Base-by-base conservation (phyloP, 192 early-diverging fungal species). In the Gryganskiella cystojenkinii region DNA sequence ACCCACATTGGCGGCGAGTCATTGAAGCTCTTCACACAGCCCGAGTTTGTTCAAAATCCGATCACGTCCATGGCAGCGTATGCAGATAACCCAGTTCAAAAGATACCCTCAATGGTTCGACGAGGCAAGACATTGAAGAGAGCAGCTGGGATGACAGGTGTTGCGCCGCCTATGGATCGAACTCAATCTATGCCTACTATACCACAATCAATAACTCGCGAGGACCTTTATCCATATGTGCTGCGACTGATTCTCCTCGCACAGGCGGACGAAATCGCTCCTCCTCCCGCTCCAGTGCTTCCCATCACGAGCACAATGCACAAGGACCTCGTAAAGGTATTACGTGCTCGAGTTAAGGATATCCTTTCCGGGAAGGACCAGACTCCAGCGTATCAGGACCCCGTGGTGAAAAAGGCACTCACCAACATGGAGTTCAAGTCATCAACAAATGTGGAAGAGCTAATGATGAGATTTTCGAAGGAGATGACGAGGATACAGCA, bases 361-460 rank as follows among this genome's bases (percentile, higher is more conserved):
- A 84, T 89, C 52, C 64, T 70, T n/a, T 70, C 79, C 14, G 82
- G 83, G 10, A 74, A 63, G 35, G 85, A 86, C 56, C 61, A 56
- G 19, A 83, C 79, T 34, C 80, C 78, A 35, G 61, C 53, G 52
- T 89, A 84, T 70, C 61, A 68, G 24, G 86, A 89, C 63, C 76
- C 65, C 19, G 64, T 82, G 11, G 81, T 89, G 22, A 59, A 73
- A 10, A 64, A 64, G 24, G 71, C 80, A 0, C 61, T 86, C 4
- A 42, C 35, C 1, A 47, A 70, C 43, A 59, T 85, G 56, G 79
- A 81, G 22, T 79, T 78, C 63, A 80, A 80, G 51, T 70, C 82
- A 1, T 67, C 75, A 10, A 82, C 78, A 27, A 83, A 80, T 43
- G 72, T 75, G 6, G 84, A 87, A 47, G 83, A 87, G 54, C 28